These are phyloP conservation scores for Cryptosporidium felis DNA, from an alignment of 169 alveolate genomes.

Conservation along the genomic window DNA sequence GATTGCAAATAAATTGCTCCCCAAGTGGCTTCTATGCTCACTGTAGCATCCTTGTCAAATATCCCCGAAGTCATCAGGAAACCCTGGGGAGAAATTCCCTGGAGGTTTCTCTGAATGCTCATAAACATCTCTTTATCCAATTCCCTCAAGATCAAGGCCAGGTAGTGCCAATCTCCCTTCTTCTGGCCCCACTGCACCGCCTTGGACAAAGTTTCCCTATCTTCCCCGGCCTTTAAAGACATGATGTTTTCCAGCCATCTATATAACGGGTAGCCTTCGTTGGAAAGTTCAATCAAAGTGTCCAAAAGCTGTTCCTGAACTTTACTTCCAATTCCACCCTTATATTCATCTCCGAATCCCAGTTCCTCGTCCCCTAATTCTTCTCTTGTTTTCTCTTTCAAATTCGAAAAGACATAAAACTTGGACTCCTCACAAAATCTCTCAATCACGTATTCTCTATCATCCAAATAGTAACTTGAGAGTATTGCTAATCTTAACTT, in stretches of 20 bases:
- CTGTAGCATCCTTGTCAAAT: conserved; percentile 46
- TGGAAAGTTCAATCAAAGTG: conserved; percentile 27
- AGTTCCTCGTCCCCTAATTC: background rate
- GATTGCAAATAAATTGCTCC: conserved; percentile 70
- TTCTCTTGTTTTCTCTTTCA: background rate
- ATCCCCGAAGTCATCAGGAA: conserved; percentile 39
- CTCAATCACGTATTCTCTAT: conserved; percentile 35
- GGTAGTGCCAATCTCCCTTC: conserved; percentile 48
- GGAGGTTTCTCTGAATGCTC: conserved; percentile 44
- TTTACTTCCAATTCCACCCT: background rate
- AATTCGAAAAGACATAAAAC: conserved; percentile 31
- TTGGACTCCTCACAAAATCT: conserved; percentile 47
- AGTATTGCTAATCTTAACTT: conserved; percentile 22
- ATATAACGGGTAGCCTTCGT: conserved; percentile 56
- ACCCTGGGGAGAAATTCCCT: conserved; percentile 60
- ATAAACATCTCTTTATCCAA: conserved; percentile 27
- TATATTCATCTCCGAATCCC: background rate
- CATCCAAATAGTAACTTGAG: conserved; percentile 28
- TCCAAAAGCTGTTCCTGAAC: conserved; percentile 2
- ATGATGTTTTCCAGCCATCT: conserved; percentile 39
- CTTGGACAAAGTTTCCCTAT: conserved; percentile 22
- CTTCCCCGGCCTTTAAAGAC: background rate
- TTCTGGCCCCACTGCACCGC: conserved; percentile 63
- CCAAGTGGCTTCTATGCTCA: conserved; percentile 62
- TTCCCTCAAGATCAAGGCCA: background rate